Base-by-base conservation (phyloP, 164 flowering plant species). In the Liriodendron chinense region DNA sequence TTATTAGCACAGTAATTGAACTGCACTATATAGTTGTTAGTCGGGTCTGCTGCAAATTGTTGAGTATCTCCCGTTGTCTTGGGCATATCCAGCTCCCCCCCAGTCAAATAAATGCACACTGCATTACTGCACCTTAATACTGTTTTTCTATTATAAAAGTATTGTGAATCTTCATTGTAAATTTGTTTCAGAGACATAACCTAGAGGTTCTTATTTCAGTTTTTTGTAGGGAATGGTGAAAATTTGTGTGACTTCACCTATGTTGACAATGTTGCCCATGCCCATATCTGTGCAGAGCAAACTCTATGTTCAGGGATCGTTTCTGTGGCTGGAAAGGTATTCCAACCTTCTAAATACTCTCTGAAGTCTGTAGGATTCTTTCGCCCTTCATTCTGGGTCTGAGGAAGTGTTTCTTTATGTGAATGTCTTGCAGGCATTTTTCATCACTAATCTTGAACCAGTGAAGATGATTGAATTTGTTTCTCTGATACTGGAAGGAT, bases 281-380 rank as follows among this genome's bases (percentile, higher is more conserved):
- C 98, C 47, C 88, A 86, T 85, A 80, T 92, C 71, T 87, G 94
- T 81, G 94, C 99, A 47, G 94, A 90, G 83, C 86, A 85, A 83
- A 90, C 97, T 84, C 79, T 96, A 68, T 75, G 71, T 74, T 86
- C 91, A 62, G 78, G 69, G 68, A 75, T 61, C 76, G 83, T 74
- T 76, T 75, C 81, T 82, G 94, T 86, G 61, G 93, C 95, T 80
- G 98, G 98, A 81, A 91, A 89, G 98, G 99, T 94, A 87, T 43
- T 57, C 25, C 56, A 25, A 23, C 24, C 53, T 69, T 71, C 16
- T 16, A 28, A 18, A 43, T 69, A 1, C 23, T 12, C 16, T 53
- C 59, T 1, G 2, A 26, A 47, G 14, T 22, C 1, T 49, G 14
- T 20, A 28, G 21, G 50, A 71, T 65, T 49, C 20, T 20, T 61